These are phyloP conservation scores for Aspergillus haitiensis DNA, from an alignment of 495 filamentous ascomycete species.

Conservation along the genomic window DNA sequence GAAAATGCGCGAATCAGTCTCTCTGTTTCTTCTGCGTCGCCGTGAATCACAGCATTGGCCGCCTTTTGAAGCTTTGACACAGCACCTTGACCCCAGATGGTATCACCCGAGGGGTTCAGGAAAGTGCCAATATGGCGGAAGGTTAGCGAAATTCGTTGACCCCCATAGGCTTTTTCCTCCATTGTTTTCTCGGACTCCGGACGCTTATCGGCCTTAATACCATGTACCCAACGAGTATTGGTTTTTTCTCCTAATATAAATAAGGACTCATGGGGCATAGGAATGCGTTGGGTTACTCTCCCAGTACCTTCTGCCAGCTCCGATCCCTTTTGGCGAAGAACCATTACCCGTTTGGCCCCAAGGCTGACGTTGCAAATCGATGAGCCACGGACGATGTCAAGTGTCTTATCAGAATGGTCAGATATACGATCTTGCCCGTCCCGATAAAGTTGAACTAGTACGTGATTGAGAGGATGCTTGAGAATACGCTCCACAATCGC, in stretches of 20 bases:
- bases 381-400: slow-evolving; percentile 80
- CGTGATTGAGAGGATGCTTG: slow-evolving; percentile 86
- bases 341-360: slow-evolving; percentile 88
- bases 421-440: slow-evolving; percentile 91
- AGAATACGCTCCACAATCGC: slow-evolving; percentile 64
- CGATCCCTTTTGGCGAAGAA: slow-evolving; percentile 77
- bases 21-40: slow-evolving; percentile 63
- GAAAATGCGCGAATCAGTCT: slow-evolving; percentile 77
- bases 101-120: slow-evolving; percentile 56
- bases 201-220: slow-evolving; percentile 84
- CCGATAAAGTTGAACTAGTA: slow-evolving; percentile 90
- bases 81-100: slow-evolving; percentile 94
- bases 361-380: slow-evolving; percentile 91
- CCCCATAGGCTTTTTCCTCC: slow-evolving; percentile 69
- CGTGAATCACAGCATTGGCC: slow-evolving; percentile 67
- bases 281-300: slow-evolving; percentile 62
- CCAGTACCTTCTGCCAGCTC: slow-evolving; percentile 30
- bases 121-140: slow-evolving; percentile 91
- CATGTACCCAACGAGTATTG: slow-evolving; percentile 86
- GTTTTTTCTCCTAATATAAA: slow-evolving; percentile 78
- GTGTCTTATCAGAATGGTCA: slow-evolving; percentile 94
- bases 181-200: slow-evolving; percentile 59
- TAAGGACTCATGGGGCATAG: slow-evolving; percentile 85
- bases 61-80: slow-evolving; percentile 57
- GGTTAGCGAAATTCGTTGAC: slow-evolving; percentile 86